Conservation (phyloP, 2,329 filamentous ascomycete genomes). For the Rutstroemia sp. region DNA sequence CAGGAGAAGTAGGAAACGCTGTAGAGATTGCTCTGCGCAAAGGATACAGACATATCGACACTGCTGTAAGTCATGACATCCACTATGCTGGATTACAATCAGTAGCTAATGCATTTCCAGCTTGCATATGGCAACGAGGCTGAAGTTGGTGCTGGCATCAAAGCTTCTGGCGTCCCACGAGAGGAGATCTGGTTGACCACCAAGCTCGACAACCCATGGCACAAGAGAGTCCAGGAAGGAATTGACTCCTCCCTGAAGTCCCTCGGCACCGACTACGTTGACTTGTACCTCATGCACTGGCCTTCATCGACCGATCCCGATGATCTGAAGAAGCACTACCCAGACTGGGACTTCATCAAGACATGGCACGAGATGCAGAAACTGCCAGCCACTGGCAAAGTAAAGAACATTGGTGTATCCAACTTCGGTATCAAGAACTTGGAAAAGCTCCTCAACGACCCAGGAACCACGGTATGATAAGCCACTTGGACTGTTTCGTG, state of each 20-base stretch:
- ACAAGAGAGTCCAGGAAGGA: constrained; percentile 59
- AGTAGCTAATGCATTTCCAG: constrained; percentile 6
- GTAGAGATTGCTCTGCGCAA: constrained; percentile 60
- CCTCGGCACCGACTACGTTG: constrained; percentile 57
- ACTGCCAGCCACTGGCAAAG: constrained; percentile 60
- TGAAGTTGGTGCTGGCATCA: constrained; percentile 60
- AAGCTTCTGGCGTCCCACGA: constrained; percentile 58
- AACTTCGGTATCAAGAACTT: constrained; percentile 80
- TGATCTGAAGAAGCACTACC: constrained; percentile 53
- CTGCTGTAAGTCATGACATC: constrained; percentile 28
- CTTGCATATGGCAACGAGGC: constrained; percentile 71
- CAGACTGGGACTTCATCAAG: constrained; percentile 76
- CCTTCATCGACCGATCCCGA: constrained; percentile 55
- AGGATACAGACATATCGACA: constrained; percentile 73
- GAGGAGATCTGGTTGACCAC: constrained; percentile 66
- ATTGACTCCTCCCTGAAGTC: constrained; percentile 52
- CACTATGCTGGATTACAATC: neutral
- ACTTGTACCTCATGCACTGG: constrained; percentile 69
- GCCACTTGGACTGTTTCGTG: neutral
- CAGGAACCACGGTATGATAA: constrained; percentile 47
- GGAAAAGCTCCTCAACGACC: constrained; percentile 65
- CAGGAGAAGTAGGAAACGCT: constrained; percentile 58
- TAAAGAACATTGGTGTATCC: constrained; percentile 75
- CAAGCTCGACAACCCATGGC: constrained; percentile 77
- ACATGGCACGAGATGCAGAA: constrained; percentile 71